phyloP scores from a whole-genome alignment of 768 basidiomycete genomes.

The Hydnomerulius pinastri region DNA sequence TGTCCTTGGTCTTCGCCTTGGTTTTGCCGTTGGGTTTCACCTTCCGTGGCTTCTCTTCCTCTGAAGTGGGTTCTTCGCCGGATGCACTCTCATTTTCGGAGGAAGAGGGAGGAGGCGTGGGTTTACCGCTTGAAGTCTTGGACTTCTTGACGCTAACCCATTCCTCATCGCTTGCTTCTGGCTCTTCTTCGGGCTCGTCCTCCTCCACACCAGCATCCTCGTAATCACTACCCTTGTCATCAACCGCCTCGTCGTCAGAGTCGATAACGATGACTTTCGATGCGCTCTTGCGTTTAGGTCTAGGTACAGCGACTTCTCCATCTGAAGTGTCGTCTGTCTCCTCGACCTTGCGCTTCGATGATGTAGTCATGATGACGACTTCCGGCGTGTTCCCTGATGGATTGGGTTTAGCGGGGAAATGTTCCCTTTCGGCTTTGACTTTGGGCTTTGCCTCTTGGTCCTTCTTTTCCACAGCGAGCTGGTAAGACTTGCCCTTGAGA shows the following conservation, averaged over 20 bases:
- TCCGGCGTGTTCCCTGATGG: slow-evolving; percentile 51
- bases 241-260: slow-evolving; percentile 53
- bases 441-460: slow-evolving; percentile 22
- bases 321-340: slow-evolving; percentile 24
- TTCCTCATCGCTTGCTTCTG: slow-evolving; percentile 26
- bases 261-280: slow-evolving; percentile 45
- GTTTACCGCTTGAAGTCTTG: slow-evolving; percentile 23
- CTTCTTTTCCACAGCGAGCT: slow-evolving; percentile 51
- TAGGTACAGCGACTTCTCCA: slow-evolving; percentile 41
- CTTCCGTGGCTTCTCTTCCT: slow-evolving; percentile 35
- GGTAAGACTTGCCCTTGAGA: slow-evolving; percentile 74
- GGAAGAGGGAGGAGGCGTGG: slow-evolving; percentile 26
- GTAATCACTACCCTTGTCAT: slow-evolving; percentile 27
- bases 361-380: slow-evolving; percentile 50
- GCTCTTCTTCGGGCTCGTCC: slow-evolving; percentile 44
- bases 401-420: slow-evolving; percentile 28
- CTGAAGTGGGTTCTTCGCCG: slow-evolving; percentile 22
- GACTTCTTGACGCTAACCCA: slow-evolving; percentile 21
- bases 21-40: slow-evolving; percentile 20
- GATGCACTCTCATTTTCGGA: slow-evolving; percentile 35
- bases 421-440: slow-evolving; percentile 16
- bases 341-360: slow-evolving; percentile 20
- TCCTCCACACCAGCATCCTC: slow-evolving; percentile 25
- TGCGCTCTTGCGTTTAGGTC: slow-evolving; percentile 37
- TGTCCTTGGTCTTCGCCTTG: slow-evolving; percentile 23